phyloP scores from a whole-genome alignment of 2,329 filamentous ascomycete species.

The Pestalotiopsis sp. region DNA sequence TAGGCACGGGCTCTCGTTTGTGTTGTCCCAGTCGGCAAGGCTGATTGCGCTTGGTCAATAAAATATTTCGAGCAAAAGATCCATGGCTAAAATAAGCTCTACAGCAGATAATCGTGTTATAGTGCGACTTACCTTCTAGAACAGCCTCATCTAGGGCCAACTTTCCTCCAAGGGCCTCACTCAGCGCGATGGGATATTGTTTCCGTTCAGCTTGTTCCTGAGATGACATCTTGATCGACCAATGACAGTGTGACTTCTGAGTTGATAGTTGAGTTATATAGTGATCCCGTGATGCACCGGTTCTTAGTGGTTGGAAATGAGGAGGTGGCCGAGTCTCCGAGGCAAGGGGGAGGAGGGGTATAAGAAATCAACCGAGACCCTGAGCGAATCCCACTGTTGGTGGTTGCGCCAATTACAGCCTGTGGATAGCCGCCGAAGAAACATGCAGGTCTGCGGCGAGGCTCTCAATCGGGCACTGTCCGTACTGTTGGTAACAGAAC shows the following conservation, averaged over 20 bases:
- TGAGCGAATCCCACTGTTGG: neutral
- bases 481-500: neutral
- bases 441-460: too few relatives aligned
- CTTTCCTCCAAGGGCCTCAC: constrained; percentile 1
- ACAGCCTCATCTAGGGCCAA: constrained; percentile 15
- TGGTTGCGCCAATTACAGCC: neutral
- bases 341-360: neutral
- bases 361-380: neutral
- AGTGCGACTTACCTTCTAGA: neutral
- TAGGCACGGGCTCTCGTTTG: constrained; percentile 8
- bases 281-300: neutral
- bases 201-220: constrained; percentile 11
- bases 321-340: neutral
- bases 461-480: neutral
- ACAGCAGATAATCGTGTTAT: neutral
- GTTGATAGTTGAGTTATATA: neutral
- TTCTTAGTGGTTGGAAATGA: neutral
- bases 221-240: neutral
- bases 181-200: neutral
- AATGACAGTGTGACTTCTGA: neutral
- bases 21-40: constrained; percentile 9
- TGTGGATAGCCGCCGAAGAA: neutral
- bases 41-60: neutral
- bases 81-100: too few relatives aligned
- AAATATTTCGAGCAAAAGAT: neutral